phyloP scores from a whole-genome alignment of 495 filamentous ascomycete species.

The Parathielavia hyrcaniae region DNA sequence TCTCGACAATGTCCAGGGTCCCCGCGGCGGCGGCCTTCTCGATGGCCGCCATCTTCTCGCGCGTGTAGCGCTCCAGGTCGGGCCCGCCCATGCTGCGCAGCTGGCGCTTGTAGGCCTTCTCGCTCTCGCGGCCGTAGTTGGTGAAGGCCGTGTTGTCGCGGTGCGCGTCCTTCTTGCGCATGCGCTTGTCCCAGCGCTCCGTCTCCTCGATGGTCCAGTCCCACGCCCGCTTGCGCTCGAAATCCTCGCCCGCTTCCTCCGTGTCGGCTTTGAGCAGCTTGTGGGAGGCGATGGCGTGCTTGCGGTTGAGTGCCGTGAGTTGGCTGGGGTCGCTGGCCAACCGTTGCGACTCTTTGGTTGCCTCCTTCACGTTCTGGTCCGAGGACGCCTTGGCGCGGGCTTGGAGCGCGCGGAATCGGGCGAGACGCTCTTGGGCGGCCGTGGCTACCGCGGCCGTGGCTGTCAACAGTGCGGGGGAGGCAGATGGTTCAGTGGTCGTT shows the following conservation, averaged over 20 bases:
- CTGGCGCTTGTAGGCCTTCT: slow-evolving; percentile 91
- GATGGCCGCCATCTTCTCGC: slow-evolving; percentile 75
- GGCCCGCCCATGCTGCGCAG: slow-evolving; percentile 59
- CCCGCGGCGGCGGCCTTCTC: slow-evolving; percentile 74
- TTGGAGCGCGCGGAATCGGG: slow-evolving; percentile 79
- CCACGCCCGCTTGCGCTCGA: slow-evolving; percentile 96
- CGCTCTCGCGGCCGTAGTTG: slow-evolving; percentile 78
- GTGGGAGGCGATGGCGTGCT: slow-evolving; percentile 78
- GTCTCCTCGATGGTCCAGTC: slow-evolving; percentile 95
- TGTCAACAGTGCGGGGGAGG: background rate
- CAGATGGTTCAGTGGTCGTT: slow-evolving; percentile 12
- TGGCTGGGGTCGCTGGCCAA: slow-evolving; percentile 68
- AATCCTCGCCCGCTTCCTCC: slow-evolving; percentile 79
- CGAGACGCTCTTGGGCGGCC: slow-evolving; percentile 47
- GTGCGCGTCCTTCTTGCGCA: slow-evolving; percentile 77
- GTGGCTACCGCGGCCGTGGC: slow-evolving; percentile 12
- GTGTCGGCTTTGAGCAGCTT: slow-evolving; percentile 91
- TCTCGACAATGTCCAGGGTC: slow-evolving; percentile 87
- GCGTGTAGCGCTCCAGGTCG: slow-evolving; percentile 75
- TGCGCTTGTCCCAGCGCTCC: slow-evolving; percentile 85
- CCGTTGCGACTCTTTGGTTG: slow-evolving; percentile 73
- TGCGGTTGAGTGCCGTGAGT: slow-evolving; percentile 65
- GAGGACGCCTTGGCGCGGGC: slow-evolving; percentile 74
- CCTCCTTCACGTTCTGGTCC: slow-evolving; percentile 75
- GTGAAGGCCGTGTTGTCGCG: slow-evolving; percentile 83